Evolutionary conservation across 345 rosid genomes (phyloP).

Genomic region (Alliaria petiolata): DNA sequence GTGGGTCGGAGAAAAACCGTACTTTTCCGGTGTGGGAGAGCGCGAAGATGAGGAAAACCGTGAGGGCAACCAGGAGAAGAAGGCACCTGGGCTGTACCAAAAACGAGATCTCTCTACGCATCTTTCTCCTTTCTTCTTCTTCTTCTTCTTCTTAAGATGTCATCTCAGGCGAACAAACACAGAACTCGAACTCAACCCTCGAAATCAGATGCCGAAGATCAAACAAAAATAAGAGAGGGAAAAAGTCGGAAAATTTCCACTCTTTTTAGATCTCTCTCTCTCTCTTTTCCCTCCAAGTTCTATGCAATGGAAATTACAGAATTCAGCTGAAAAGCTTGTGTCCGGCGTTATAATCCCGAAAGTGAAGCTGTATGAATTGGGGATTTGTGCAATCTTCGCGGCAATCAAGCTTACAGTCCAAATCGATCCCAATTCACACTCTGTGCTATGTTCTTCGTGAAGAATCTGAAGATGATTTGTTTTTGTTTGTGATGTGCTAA

Average conservation of each 20-base stretch:
- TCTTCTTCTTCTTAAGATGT: constrained; percentile 9
- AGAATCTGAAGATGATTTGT: constrained; percentile 8
- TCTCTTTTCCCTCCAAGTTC: not conserved
- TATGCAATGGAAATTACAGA: not conserved
- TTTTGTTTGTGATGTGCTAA: not conserved
- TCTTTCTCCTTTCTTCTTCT: constrained; percentile 14
- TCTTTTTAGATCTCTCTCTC: constrained; percentile 11
- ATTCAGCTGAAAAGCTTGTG: not conserved
- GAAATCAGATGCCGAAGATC: not conserved
- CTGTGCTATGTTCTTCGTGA: not conserved
- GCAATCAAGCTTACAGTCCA: constrained; percentile 18
- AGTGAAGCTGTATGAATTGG: not conserved
- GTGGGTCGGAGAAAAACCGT: not conserved
- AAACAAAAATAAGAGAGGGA: not conserved
- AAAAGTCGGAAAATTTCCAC: constrained; percentile 4
- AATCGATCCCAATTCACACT: constrained; percentile 17
- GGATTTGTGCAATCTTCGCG: constrained; percentile 19
- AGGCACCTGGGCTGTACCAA: constrained; percentile 61
- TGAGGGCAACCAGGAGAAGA: constrained; percentile 43
- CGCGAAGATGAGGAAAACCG: constrained; percentile 52
- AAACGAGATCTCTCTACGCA: constrained; percentile 62
- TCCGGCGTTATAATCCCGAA: not conserved
- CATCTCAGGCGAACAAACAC: constrained; percentile 16
- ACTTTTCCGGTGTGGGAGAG: constrained; percentile 47
- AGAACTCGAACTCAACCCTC: constrained; percentile 13